Conservation (phyloP, 768 basidiomycete species). For the Amanita fuliginea region DNA sequence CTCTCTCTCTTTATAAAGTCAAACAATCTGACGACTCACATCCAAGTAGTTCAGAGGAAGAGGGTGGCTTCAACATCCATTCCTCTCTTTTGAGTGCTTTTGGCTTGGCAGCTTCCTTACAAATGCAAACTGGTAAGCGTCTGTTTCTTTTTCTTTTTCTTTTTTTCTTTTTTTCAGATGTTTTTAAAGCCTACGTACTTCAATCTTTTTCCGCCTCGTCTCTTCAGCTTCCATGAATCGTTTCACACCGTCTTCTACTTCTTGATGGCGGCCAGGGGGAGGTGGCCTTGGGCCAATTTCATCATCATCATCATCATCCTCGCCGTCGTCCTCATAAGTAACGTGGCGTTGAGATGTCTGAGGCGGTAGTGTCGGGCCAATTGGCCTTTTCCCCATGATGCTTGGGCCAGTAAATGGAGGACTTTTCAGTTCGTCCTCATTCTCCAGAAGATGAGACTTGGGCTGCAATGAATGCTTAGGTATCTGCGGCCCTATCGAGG, state of each 20-base stretch:
- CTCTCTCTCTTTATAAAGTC: too few relatives aligned
- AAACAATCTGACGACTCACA: too few relatives aligned
- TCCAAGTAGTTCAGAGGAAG: slow-evolving; percentile 64
- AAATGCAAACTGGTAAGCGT: too few relatives aligned
- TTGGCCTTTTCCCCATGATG: slow-evolving; percentile 20
- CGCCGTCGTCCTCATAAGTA: too few relatives aligned
- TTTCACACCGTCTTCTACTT: slow-evolving; percentile 53
- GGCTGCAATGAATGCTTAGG: slow-evolving; percentile 28
- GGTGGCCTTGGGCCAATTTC: slow-evolving; percentile 81
- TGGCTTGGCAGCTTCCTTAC: slow-evolving; percentile 69
- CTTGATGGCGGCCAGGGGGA: slow-evolving; percentile 30
- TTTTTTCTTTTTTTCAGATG: too few relatives aligned
- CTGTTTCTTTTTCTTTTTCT: too few relatives aligned
- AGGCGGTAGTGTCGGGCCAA: slow-evolving; percentile 45
- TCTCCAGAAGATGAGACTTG: slow-evolving; percentile 14
- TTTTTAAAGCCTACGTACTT: too few relatives aligned
- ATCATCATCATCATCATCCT: slow-evolving; percentile 44
- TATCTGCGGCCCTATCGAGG: slow-evolving; percentile 41
- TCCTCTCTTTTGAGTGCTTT: slow-evolving; percentile 79
- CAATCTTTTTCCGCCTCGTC: slow-evolving; percentile 55
- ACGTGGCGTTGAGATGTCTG: slow-evolving; percentile 20
- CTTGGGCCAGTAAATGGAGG: slow-evolving; percentile 9
- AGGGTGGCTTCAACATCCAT: slow-evolving; percentile 97
- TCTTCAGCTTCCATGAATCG: slow-evolving; percentile 86
- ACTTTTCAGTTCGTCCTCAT: background rate